Evolutionary conservation across 2,329 filamentous ascomycete genomes (phyloP).

Genomic region (Stromatinia cepivora): DNA sequence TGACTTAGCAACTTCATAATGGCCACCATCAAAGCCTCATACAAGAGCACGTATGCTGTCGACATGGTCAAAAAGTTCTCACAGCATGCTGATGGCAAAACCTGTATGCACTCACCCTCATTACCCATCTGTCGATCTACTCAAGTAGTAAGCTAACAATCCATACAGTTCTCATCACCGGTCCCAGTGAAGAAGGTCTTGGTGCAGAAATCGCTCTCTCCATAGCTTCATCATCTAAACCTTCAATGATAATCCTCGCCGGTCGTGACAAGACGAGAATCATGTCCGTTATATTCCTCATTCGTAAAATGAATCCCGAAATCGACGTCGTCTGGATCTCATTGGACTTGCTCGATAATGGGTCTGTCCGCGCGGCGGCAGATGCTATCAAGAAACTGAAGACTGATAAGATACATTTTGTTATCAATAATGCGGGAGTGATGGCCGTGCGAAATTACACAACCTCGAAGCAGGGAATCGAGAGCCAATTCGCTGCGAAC

Average conservation of each 20-base stretch:
- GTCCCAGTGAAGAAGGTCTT: background rate
- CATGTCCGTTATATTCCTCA: background rate
- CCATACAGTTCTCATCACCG: conserved; percentile 3
- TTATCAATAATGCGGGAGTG: conserved; percentile 48
- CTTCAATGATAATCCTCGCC: conserved; percentile 10
- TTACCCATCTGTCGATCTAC: background rate
- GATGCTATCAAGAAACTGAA: conserved; percentile 33
- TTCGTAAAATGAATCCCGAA: background rate
- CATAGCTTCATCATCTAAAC: conserved; percentile 1
- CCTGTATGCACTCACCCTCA: background rate
- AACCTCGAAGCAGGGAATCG: conserved; percentile 44
- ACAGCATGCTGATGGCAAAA: conserved; percentile 7
- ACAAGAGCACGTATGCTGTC: conserved; percentile 2
- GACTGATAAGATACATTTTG: conserved; percentile 41
- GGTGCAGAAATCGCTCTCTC: conserved; percentile 11
- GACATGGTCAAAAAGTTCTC: background rate
- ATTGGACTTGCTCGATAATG: background rate
- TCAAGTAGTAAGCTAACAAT: background rate
- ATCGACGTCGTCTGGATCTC: background rate
- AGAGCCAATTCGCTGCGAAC: conserved; percentile 37
- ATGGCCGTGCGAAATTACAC: conserved; percentile 42
- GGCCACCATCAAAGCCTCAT: background rate
- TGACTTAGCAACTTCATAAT: background rate
- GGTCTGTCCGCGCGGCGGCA: background rate
- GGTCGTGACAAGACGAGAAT: background rate